phyloP scores from a whole-genome alignment of 352 stramenopile genomes.

The Phytopythium litorale region DNA sequence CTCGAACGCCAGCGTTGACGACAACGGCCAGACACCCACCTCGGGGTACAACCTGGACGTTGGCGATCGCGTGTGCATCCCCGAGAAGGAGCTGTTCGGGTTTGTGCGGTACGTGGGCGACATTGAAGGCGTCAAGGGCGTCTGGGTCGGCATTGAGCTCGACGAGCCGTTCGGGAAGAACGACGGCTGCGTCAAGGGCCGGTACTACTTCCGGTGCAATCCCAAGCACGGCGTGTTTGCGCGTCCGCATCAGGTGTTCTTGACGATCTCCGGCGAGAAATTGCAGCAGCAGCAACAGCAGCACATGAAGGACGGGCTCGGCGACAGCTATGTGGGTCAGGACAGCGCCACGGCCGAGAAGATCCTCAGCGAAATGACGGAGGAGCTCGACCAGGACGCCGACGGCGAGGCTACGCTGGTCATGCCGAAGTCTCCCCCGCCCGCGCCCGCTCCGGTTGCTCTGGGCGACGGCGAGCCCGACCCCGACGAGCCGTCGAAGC shows the following conservation, averaged over 20 bases:
- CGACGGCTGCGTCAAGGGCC: conserved; percentile 76
- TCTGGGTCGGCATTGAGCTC: conserved; percentile 78
- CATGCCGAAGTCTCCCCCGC: conserved; percentile 18
- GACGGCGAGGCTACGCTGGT: conserved; percentile 13
- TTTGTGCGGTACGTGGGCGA: conserved; percentile 76
- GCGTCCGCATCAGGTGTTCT: conserved; percentile 69
- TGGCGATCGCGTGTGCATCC: conserved; percentile 79
- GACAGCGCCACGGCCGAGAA: conserved; percentile 21
- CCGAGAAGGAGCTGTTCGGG: conserved; percentile 80
- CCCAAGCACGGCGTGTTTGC: conserved; percentile 80
- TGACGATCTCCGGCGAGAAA: conserved; percentile 57
- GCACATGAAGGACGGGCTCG: conserved; percentile 20
- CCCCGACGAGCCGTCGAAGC: conserved; percentile 43
- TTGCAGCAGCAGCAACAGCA: conserved; percentile 47
- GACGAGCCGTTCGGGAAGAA: conserved; percentile 79
- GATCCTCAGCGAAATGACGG: conserved; percentile 15
- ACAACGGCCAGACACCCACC: conserved; percentile 16
- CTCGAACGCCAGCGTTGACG: conserved; percentile 54
- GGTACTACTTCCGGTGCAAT: conserved; percentile 77
- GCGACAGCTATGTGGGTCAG: conserved; percentile 18
- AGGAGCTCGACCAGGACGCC: conserved; percentile 20
- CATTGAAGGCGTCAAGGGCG: conserved; percentile 60
- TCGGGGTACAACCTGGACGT: conserved; percentile 47
- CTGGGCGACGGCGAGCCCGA: conserved; percentile 19
- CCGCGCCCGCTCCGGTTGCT: conserved; percentile 14